These are phyloP conservation scores for Phialocephala sp. DNA, from an alignment of 2,329 filamentous ascomycete species.

Conservation along the genomic window DNA sequence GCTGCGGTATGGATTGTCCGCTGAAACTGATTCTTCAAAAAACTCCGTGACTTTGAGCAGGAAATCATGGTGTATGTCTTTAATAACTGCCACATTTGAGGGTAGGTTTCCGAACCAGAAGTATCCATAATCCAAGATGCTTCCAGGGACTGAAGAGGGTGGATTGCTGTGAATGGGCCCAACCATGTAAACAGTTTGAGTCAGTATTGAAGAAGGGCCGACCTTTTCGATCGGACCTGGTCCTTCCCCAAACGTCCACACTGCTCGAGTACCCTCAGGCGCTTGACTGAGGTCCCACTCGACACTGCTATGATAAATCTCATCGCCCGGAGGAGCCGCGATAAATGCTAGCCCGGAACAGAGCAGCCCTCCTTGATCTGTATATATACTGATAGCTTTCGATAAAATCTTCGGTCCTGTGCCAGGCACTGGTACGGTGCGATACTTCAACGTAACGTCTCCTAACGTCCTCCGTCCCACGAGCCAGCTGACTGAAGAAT, in stretches of 20 bases:
- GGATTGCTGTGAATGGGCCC: constrained; percentile 33
- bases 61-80: constrained; percentile 32
- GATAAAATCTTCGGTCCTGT: not conserved
- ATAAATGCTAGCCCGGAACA: constrained; percentile 29
- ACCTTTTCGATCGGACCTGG: constrained; percentile 26
- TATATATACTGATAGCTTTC: constrained; percentile 12
- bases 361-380: constrained; percentile 29
- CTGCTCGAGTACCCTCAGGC: constrained; percentile 31
- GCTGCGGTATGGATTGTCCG: constrained; percentile 29
- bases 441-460: constrained; percentile 10
- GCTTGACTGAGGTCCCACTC: constrained; percentile 35
- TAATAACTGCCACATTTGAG: constrained; percentile 33
- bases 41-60: constrained; percentile 31
- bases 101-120: constrained; percentile 40
- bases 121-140: constrained; percentile 31
- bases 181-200: constrained; percentile 38
- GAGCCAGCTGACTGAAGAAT: constrained; percentile 2
- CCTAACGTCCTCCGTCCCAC: constrained; percentile 5
- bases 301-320: constrained; percentile 23
- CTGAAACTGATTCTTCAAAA: constrained; percentile 27
- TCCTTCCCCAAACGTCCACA: constrained; percentile 39
- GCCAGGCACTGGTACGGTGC: not conserved
- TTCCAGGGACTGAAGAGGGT: not conserved
- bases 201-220: constrained; percentile 27
- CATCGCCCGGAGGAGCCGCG: constrained; percentile 13